These are phyloP conservation scores for Cryptococcus jaspeensis DNA, from an alignment of 1,284 basidiomycete species.

Conservation along the genomic window DNA sequence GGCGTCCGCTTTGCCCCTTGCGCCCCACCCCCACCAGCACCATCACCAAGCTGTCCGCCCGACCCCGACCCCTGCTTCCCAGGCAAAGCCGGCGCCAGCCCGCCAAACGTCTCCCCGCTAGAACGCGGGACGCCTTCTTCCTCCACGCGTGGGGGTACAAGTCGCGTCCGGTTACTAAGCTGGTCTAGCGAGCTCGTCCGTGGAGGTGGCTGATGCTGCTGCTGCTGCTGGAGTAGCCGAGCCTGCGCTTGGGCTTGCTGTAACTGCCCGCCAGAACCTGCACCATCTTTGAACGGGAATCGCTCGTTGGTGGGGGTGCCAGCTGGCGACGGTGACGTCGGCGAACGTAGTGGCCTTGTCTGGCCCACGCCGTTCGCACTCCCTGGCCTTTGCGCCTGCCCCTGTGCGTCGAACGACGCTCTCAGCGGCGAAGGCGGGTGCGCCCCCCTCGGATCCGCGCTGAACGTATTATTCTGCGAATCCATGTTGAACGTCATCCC, in stretches of 20 bases:
- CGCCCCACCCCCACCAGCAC: not conserved
- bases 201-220: not conserved
- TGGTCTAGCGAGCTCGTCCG: not conserved
- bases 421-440: slow-evolving; percentile 49
- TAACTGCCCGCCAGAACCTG: not conserved
- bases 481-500: slow-evolving; percentile 49
- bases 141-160: not conserved
- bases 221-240: not conserved
- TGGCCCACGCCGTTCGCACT: not conserved
- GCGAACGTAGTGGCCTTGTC: not conserved
- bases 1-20: slow-evolving; percentile 15
- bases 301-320: slow-evolving; percentile 11
- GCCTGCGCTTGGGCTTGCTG: slow-evolving; percentile 1
- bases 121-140: not conserved
- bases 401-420: slow-evolving; percentile 32
- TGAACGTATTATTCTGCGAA: slow-evolving; percentile 34
- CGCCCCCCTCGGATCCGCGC: slow-evolving; percentile 35
- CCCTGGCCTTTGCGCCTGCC: not conserved
- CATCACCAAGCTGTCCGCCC: slow-evolving; percentile 3
- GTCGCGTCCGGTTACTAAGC: not conserved
- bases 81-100: not conserved
- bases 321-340: slow-evolving; percentile 5
- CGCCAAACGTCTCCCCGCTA: no score
- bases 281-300: slow-evolving; percentile 27
- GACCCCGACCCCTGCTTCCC: not conserved